These are phyloP conservation scores for Xylariales sp. DNA, from an alignment of 2,329 filamentous ascomycete species.

Conservation along the genomic window DNA sequence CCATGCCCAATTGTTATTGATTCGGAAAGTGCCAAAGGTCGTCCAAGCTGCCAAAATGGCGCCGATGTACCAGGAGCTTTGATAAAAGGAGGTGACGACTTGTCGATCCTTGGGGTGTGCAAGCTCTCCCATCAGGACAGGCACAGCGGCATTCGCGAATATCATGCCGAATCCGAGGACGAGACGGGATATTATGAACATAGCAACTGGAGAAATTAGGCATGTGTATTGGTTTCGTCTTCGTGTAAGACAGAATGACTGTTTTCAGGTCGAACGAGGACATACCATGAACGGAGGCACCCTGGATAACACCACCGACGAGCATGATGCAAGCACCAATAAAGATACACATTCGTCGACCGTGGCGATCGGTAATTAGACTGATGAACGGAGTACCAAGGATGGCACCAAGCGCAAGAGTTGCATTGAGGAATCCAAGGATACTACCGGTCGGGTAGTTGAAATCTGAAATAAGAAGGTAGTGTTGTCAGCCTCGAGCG, in stretches of 20 bases:
- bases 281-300: conserved; percentile 29
- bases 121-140: conserved; percentile 55
- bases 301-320: conserved; percentile 50
- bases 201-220: conserved; percentile 25
- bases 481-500: neutral
- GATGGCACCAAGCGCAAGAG: conserved; percentile 57
- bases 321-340: conserved; percentile 51
- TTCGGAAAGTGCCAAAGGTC: conserved; percentile 42
- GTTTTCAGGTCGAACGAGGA: too few relatives aligned
- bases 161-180: conserved; percentile 58
- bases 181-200: conserved; percentile 58
- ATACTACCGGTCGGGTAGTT: conserved; percentile 14
- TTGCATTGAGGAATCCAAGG: conserved; percentile 52
- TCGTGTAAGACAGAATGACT: neutral
- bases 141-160: conserved; percentile 54
- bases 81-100: conserved; percentile 56
- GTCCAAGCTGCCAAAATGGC: conserved; percentile 45
- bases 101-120: conserved; percentile 57
- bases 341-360: conserved; percentile 53
- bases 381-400: conserved; percentile 54
- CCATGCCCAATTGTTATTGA: conserved; percentile 34
- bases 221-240: neutral
- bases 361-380: conserved; percentile 48
- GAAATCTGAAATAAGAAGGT: conserved; percentile 17
- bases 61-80: conserved; percentile 52